Conservation (phyloP, 768 basidiomycete genomes). For the Tylopilus sp. region DNA sequence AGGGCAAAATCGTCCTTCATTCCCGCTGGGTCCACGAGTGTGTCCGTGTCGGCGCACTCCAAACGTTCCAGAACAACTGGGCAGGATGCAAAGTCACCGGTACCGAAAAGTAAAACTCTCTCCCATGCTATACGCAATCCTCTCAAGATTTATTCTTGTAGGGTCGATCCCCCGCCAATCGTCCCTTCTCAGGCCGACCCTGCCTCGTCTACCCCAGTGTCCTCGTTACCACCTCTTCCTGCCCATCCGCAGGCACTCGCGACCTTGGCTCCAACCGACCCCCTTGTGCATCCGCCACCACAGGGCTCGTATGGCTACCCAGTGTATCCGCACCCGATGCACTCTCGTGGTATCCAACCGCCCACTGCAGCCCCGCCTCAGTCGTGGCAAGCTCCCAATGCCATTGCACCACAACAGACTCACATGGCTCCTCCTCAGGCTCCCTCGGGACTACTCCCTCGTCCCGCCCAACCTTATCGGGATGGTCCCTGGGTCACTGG, state of each 20-base stretch:
- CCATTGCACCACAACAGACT: conserved; percentile 64
- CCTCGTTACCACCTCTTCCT: conserved; percentile 25
- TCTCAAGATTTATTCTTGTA: conserved; percentile 7
- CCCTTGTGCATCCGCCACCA: conserved; percentile 30
- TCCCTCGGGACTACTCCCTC: conserved; percentile 44
- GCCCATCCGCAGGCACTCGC: conserved; percentile 27
- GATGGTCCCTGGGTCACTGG: conserved; percentile 55
- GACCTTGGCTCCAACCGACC: conserved; percentile 26
- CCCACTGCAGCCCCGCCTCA: conserved; percentile 51
- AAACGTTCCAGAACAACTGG: conserved; percentile 75
- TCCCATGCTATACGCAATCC: neutral
- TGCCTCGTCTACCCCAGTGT: conserved; percentile 22
- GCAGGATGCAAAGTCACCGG: conserved; percentile 80
- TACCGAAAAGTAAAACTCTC: conserved; percentile 53
- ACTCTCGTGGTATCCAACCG: conserved; percentile 42
- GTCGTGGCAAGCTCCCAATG: conserved; percentile 60
- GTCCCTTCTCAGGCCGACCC: conserved; percentile 23
- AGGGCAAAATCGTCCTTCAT: conserved; percentile 73
- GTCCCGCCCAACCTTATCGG: conserved; percentile 42
- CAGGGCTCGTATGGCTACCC: conserved; percentile 29
- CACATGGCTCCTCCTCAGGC: conserved; percentile 50
- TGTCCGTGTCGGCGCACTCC: conserved; percentile 61
- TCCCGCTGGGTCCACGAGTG: conserved; percentile 78
- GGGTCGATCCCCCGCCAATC: conserved; percentile 24
- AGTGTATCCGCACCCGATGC: conserved; percentile 41